A percentile compares a stretch with the other conserved stretches of the same genome.
Evolutionary conservation across 2,329 filamentous ascomycete genomes (phyloP).

Genomic region (Stylonectria norvegica): DNA sequence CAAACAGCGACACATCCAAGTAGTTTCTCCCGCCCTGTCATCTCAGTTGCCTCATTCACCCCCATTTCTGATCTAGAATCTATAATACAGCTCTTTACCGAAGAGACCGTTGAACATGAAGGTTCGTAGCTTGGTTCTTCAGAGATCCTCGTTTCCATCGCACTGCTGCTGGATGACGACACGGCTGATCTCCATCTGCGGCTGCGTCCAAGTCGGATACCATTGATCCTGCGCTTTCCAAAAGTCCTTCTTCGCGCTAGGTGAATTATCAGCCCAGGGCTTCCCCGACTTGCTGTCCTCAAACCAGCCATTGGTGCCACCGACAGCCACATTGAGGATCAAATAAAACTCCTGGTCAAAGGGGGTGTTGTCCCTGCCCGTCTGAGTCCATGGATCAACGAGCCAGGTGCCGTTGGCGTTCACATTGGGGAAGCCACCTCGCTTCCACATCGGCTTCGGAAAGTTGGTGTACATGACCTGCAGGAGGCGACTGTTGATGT

Average conservation of each 20-base stretch:
- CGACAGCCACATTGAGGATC: slow-evolving; percentile 72
- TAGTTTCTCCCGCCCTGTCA: too few species aligned
- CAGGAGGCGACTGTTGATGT: slow-evolving; percentile 74
- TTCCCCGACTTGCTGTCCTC: slow-evolving; percentile 67
- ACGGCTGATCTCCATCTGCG: slow-evolving; percentile 64
- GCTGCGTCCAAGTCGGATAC: slow-evolving; percentile 68
- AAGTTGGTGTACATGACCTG: slow-evolving; percentile 81
- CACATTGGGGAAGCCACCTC: slow-evolving; percentile 63
- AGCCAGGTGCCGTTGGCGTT: slow-evolving; percentile 64
- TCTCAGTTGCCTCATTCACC: too few species aligned
- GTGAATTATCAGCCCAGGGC: slow-evolving; percentile 71
- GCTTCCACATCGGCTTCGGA: slow-evolving; percentile 62
- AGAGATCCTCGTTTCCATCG: slow-evolving; percentile 56
- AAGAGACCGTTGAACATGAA: too few species aligned
- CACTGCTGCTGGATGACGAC: slow-evolving; percentile 71
- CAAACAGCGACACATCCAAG: too few species aligned
- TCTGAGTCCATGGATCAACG: slow-evolving; percentile 60
- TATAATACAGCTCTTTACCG: too few species aligned
- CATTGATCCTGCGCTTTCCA: slow-evolving; percentile 65
- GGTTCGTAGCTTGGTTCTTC: neutral
- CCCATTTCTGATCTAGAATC: too few species aligned
- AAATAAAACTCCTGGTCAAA: slow-evolving; percentile 77
- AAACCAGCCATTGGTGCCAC: slow-evolving; percentile 81
- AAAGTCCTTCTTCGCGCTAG: slow-evolving; percentile 70
- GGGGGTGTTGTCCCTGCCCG: slow-evolving; percentile 60